phyloP scores from a whole-genome alignment of 352 stramenopile genomes.

The Phytophthora constricta region DNA sequence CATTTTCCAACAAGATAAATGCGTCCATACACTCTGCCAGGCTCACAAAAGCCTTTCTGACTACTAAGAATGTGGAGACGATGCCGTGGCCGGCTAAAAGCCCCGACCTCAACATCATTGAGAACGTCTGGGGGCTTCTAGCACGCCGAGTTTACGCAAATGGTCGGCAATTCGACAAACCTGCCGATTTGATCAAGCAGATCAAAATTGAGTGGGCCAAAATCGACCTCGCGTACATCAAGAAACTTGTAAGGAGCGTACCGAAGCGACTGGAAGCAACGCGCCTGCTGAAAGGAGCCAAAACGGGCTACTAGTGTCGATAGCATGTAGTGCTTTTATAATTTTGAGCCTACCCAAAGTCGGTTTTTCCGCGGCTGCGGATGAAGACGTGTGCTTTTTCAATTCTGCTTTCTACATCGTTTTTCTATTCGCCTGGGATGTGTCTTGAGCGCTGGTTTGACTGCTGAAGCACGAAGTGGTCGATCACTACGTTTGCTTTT shows the following conservation, averaged over 20 bases:
- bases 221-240: neutral
- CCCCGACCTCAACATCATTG: conserved; percentile 35
- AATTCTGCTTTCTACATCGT: too few relatives aligned
- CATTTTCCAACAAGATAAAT: conserved; percentile 25
- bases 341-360: too few relatives aligned
- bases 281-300: too few relatives aligned
- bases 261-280: conserved; percentile 11
- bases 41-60: conserved; percentile 15
- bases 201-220: conserved; percentile 7
- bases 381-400: too few relatives aligned
- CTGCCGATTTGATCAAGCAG: conserved; percentile 5
- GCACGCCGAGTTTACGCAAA: conserved; percentile 21
- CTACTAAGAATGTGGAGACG: neutral
- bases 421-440: too few relatives aligned
- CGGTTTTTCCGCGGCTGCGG: too few relatives aligned
- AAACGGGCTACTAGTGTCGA: too few relatives aligned
- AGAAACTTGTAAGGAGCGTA: conserved; percentile 3
- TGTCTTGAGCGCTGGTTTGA: too few relatives aligned
- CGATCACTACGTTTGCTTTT: too few relatives aligned
- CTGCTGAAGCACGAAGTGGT: too few relatives aligned
- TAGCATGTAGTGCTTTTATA: too few relatives aligned
- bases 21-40: conserved; percentile 14
- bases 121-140: conserved; percentile 27
- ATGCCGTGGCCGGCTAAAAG: conserved; percentile 28
- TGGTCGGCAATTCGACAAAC: conserved; percentile 23